Evolutionary conservation across 2,329 filamentous ascomycete genomes (phyloP), one percentile per base, ranked within the genome.

Genomic region (Albifimbria verrucaria): DNA sequence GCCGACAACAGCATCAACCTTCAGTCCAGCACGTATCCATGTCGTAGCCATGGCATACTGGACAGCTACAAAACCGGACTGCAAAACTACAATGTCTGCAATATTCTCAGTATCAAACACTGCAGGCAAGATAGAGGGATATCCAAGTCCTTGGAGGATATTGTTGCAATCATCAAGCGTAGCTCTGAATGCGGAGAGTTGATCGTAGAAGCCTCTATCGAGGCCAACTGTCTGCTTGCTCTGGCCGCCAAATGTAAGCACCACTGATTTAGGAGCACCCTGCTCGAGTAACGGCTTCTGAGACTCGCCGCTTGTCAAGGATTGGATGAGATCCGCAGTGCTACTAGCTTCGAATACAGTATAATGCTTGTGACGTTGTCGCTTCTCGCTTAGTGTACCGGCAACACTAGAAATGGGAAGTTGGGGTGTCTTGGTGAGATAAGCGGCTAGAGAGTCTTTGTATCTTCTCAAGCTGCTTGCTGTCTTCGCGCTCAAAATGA

Each of bases 401-500:
- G 32, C 32, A 12, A 39, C 18, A 39, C 12, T 12, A 7, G 32
- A 39, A n/a, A 39, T 32, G 7, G 26, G 26, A 15, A 15, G 26
- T 32, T 32, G 26, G 15, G 26, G 26, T 15, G 26, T 32, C 15
- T 32, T 32, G 7, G 26, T 32, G 26, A 32, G 26, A 15, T 32
- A 32, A 32, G 7, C 15, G 26, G 15, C 45, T 4, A 60, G 41
- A 22, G 50, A 39, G 7, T 48, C 41, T 1, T 47, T 23, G 12
- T 54, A 57, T 24, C 49, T 50, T n/a, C 26, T 28, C 21, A 60
- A 18, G 26, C 54, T 57, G 7, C 49, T 48, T 7, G 36, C n/a
- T 2, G 57, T 52, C 22, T 39, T 39, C n/a, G 57, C 57, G 41
- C 57, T 61, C 7, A 59, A 28, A 3, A 59, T 23, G 4, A 57